phyloP scores from a whole-genome alignment of 805 yeast genomes.

The Candida dendrica region DNA sequence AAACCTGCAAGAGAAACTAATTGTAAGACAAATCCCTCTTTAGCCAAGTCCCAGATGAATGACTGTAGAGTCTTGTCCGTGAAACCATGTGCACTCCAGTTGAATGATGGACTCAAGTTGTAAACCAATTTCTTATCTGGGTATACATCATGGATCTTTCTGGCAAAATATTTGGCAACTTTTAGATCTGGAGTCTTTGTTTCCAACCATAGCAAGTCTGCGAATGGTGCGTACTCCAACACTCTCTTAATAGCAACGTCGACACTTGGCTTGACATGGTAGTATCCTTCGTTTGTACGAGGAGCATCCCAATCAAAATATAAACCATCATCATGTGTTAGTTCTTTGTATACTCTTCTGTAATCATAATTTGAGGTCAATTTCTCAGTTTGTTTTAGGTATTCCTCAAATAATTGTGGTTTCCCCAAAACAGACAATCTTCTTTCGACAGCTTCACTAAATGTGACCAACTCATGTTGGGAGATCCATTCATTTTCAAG shows the following conservation, averaged over 20 bases:
- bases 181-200: slow-evolving; percentile 50
- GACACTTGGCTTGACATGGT: slow-evolving; percentile 40
- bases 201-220: slow-evolving; percentile 57
- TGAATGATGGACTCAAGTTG: slow-evolving; percentile 53
- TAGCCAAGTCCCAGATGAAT: slow-evolving; percentile 47
- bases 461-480: slow-evolving; percentile 34
- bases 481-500: slow-evolving; percentile 43
- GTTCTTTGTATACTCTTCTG: slow-evolving; percentile 15
- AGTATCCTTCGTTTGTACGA: slow-evolving; percentile 51
- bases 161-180: slow-evolving; percentile 42
- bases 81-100: slow-evolving; percentile 55
- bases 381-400: slow-evolving; percentile 11
- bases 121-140: slow-evolving; percentile 54
- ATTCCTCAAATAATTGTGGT: slow-evolving; percentile 19
- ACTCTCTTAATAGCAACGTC: slow-evolving; percentile 50
- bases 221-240: slow-evolving; percentile 46
- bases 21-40: slow-evolving; percentile 51
- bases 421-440: slow-evolving; percentile 17
- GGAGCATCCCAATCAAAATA: slow-evolving; percentile 56
- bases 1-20: slow-evolving; percentile 55
- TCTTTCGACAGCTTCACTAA: slow-evolving; percentile 40
- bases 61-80: slow-evolving; percentile 35
- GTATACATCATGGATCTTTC: slow-evolving; percentile 34
- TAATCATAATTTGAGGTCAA: slow-evolving; percentile 11
- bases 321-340: slow-evolving; percentile 26